A percentile compares a stretch with the other conserved stretches of the same genome.
Conservation (phyloP, 176 grass and related monocot species). For the Aegilops bicornis region DNA sequence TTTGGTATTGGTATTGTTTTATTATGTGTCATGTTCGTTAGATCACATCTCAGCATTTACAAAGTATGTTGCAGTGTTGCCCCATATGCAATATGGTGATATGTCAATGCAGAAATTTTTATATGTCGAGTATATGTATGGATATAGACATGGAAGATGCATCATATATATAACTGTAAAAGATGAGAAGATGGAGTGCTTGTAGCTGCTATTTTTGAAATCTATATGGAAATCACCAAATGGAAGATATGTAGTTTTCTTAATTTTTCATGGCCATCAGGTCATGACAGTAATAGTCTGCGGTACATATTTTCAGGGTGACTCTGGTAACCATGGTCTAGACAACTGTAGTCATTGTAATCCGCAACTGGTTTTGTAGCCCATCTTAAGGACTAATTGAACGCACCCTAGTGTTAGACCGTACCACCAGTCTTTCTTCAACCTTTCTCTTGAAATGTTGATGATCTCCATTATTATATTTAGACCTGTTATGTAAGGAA, state of each 20-base stretch:
- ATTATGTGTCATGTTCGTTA: background rate
- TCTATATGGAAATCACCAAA: background rate
- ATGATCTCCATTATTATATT: background rate
- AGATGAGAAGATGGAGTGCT: constrained; percentile 1
- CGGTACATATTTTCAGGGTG: background rate
- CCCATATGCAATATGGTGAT: background rate
- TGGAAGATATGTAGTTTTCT: background rate
- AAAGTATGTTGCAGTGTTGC: background rate
- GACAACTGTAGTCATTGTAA: background rate
- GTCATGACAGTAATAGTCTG: background rate
- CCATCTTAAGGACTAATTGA: background rate
- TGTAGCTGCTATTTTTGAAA: background rate
- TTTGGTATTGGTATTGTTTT: background rate
- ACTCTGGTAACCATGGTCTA: background rate
- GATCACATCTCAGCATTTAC: background rate
- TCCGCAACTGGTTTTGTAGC: background rate
- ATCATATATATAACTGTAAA: background rate
- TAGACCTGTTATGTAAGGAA: constrained; percentile 7
- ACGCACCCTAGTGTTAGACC: background rate
- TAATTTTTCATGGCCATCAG: background rate
- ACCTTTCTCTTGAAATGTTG: background rate
- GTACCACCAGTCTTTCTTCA: background rate
- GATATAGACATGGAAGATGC: background rate
- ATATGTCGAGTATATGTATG: background rate
- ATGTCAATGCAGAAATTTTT: background rate